Evolutionary conservation across 441 rosid genomes (phyloP), one percentile per base, ranked within the genome.

Genomic region (Adansonia madagascariensis): DNA sequence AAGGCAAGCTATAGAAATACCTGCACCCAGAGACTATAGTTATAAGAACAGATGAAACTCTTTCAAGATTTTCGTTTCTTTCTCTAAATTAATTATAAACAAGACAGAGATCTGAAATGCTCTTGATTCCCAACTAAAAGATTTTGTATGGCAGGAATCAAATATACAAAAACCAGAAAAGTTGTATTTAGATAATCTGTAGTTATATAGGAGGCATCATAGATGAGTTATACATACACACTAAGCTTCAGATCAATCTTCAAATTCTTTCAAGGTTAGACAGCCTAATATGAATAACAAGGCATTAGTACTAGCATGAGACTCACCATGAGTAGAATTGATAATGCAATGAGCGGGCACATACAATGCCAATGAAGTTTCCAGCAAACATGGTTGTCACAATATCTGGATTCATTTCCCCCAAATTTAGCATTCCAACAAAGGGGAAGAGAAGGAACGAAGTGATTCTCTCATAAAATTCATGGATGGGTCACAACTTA

Each of bases 251-350:
- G 10, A 44, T 44, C 47, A 6, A 44, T 44, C 47, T 44, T 44
- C 8, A 31, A 31, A 31, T 31, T 31, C 39, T 31, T 31, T 41
- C 44, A 6, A 61, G 35, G 64, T 24, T 22, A 22, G 35, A 10
- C 2, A 11, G 12, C 41, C 65, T 24, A 24, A 8, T 49, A 14
- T 24, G 18, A 47, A 12, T 43, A 63, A 22, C 20, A 69, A 27
- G 44, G 47, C 27, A 71, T 2, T 53, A 31, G 27, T 35, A 74
- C 8, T 22, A 27, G 57, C 3, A 31, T 41, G n/a, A 59, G 63
- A 75, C 84, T 71, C 85, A 93, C 99, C 99, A 95, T 24, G 97
- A 92, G 82, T 95, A 95, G 84, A 95, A 95, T 84, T 95, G 98
- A 84, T 94, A 95, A 82, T 95, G 99, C 85, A 95, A 85, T 53